Base-by-base conservation (phyloP, 2,329 filamentous ascomycete genomes). In the Drechslerella stenobrocha region DNA sequence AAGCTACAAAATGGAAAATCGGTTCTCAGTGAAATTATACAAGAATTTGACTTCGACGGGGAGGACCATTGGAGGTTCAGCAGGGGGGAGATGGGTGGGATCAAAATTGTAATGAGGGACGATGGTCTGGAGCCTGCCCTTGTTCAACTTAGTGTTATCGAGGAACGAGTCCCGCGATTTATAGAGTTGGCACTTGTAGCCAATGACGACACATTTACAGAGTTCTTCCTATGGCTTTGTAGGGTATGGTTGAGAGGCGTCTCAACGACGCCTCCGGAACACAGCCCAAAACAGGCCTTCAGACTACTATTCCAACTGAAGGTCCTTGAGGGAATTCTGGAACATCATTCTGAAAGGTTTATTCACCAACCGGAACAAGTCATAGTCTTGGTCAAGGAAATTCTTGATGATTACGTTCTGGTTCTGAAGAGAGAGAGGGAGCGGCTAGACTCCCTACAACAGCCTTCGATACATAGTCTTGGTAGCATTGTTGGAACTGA, bases 281-380 rank as follows among this genome's bases (percentile, higher is more conserved):
- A 44, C 22, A 63, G 70, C 5, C 32, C n/a, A 9, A 37, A 34
- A 15, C 47, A 71, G 34, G 22, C 60, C n/a, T 57, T 67, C 3
- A 58, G 70, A 9, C 76, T 77, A 56, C 76, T 90, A 0, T 75
- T 81, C 3, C 80, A 87, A 69, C 79, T 84, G 3, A 84, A 84
- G 48, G 76, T 88, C 0, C 78, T 89, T 5, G 84, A 88, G 72
- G 81, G 80, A 30, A 80, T 90, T 76, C 83, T 89, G 75, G 81
- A 83, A 22, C 80, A 78, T 45, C 81, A 86, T 45, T 81, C 84
- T 0, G 82, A 86, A 20, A 84, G 83, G 69, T 79, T 90, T 9
- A 81, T 87, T 26, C 81, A 80, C 28, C 82, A 84, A 59, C 85
- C 87, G 1, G 81, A 81, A 42, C 84, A 87, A 71, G 79, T 88